These are phyloP conservation scores for Zygotorulaspora chibaensis DNA, from an alignment of 805 yeast genomes.

Conservation along the genomic window DNA sequence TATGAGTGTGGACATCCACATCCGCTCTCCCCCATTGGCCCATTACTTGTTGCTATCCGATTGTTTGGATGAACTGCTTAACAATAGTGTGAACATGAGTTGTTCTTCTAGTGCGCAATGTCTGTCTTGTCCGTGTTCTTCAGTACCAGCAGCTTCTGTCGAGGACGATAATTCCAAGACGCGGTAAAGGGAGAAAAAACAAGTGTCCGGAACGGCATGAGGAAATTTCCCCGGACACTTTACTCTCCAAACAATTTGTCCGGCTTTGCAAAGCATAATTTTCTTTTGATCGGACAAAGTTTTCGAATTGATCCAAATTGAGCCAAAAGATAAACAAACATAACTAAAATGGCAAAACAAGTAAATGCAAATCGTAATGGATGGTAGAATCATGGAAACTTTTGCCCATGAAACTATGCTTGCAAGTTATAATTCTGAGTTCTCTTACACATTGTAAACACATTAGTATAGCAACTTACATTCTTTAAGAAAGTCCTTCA, in stretches of 20 bases:
- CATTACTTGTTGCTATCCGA: no score
- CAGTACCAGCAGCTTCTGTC: no score
- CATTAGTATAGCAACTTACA: no score
- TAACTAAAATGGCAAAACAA: conserved; percentile 3
- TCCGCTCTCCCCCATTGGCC: no score
- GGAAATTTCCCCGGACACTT: neutral
- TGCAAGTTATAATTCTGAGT: neutral
- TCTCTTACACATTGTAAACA: no score
- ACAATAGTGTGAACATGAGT: no score
- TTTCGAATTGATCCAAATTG: conserved; percentile 8
- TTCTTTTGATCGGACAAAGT: neutral
- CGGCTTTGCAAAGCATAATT: neutral
- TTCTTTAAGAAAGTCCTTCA: no score
- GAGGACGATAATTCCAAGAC: neutral
- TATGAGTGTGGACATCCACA: no score
- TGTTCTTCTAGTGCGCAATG: no score
- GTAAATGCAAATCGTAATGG: conserved; percentile 1
- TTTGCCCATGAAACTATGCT: neutral
- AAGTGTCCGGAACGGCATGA: conserved; percentile 1
- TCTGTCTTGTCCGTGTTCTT: no score
- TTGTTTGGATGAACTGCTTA: no score
- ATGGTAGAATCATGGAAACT: neutral
- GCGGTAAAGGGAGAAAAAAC: neutral
- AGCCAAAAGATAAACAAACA: conserved; percentile 10
- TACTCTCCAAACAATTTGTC: neutral